Conservation (phyloP, 1,139 yeast species). For the Pichia kudriavzevii region DNA sequence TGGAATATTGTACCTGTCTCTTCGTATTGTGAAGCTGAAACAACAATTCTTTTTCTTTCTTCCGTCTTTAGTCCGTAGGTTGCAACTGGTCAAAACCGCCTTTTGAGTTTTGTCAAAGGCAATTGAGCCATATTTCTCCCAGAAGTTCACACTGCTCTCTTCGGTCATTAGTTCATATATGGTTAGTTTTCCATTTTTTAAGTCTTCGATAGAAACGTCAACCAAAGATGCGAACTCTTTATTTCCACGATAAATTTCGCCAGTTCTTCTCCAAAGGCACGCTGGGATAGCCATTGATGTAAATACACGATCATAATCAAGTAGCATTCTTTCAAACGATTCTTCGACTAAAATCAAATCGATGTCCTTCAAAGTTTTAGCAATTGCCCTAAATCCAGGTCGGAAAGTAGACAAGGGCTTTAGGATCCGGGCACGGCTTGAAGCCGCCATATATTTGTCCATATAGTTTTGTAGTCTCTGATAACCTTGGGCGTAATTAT, state of each 20-base stretch:
- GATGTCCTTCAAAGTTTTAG: conserved; percentile 82
- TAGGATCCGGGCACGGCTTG: conserved; percentile 79
- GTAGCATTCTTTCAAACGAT: conserved; percentile 84
- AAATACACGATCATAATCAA: conserved; percentile 91
- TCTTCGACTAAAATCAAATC: conserved; percentile 92
- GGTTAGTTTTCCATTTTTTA: conserved; percentile 87
- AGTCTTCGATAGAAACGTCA: conserved; percentile 85
- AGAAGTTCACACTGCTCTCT: conserved; percentile 94
- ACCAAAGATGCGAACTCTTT: conserved; percentile 94
- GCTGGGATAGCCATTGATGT: conserved; percentile 98
- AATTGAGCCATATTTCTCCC: conserved; percentile 96
- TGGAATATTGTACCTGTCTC: conserved; percentile 92
- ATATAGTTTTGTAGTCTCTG: conserved; percentile 83
- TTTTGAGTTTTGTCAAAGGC: conserved; percentile 96
- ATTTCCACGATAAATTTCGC: conserved; percentile 91
- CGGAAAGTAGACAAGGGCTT: conserved; percentile 82
- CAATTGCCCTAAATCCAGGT: conserved; percentile 92
- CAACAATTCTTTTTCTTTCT: conserved; percentile 79
- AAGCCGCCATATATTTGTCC: conserved; percentile 87
- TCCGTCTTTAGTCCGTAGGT: conserved; percentile 77
- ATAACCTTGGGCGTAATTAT: conserved; percentile 90
- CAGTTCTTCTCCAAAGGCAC: conserved; percentile 95
- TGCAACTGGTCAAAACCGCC: conserved; percentile 90
- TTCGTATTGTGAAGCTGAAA: conserved; percentile 85
- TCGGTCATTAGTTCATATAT: conserved; percentile 94